Evolutionary conservation across 805 yeast genomes (phyloP), one percentile per base, ranked within the genome.

Genomic region (Isabelozyma pseudorhagii): DNA sequence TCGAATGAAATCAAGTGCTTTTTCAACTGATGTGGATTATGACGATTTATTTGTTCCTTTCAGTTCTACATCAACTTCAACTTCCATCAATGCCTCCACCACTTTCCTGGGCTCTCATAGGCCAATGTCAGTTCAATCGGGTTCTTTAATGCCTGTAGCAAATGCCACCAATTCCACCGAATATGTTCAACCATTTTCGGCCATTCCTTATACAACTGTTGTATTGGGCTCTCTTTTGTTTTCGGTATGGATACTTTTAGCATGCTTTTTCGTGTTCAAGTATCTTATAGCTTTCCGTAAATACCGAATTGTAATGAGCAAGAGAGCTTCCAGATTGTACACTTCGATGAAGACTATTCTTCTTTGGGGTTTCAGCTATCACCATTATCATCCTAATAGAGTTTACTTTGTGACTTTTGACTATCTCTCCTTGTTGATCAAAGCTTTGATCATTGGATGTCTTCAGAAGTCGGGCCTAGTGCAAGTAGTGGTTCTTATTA

Each of bases 301-400:
- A 8, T 54, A 56, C 52, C 51, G 59, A 15, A 11, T 62, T 1
- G 44, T 31, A 3, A 49, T 47, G 11, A 64, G 54, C 48, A 53
- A 53, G 15, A 64, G 60, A 10, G 54, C 67, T 14, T 47, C 66
- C 3, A 62, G 63, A 51, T 55, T 81, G 5, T 81, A 80, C 55
- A 73, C 82, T 3, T 79, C 83, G 1, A 64, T 79, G 48, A 72
- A 68, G 46, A 63, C 73, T 5, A 72, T 80, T 39, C 66, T 79
- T 46, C 47, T 72, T 3, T 81, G 83, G 83, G 71, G 77, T 4
- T 64, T 66, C 44, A 56, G 70, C 21, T 81, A 80, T 58, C 67
- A 71, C 47, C 63, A 67, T 14, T 77, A 73, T 57, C 68, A 71
- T 21, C 82, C 84, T 1, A 59, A 66, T 13, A 63, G 66, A 50